Base-by-base conservation (phyloP, 2,329 filamentous ascomycete genomes). In the Pseudophaeomoniella oleicola region DNA sequence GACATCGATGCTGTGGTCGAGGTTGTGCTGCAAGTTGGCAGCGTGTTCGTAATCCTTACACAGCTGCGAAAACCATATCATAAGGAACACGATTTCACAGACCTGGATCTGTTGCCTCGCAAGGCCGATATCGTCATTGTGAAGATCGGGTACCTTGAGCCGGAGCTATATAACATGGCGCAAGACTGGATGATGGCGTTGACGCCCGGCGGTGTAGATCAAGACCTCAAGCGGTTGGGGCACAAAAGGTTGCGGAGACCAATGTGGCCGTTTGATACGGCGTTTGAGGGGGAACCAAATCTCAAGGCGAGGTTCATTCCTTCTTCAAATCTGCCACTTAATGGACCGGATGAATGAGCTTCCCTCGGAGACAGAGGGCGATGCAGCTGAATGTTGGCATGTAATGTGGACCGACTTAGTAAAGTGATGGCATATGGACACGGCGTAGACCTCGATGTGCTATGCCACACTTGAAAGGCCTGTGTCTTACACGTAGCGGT, bases 121-220 rank as follows among this genome's bases (percentile, higher is more conserved):
- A 44, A 54, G 3, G 59, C 61, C 1, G 64, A 68, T 42, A 60
- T 72, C 15, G 66, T 71, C 1, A 60, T 72, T 31, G 66, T 71
- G 16, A 71, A 72, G 49, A 72, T 72, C 32, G 68, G 68, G 12
- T 72, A 71, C 39, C 49, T 72, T 1, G 68, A 72, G 45, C 68
- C 68, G 3, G 62, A 72, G 44, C 50, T 71, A 3, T 69, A 68
- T 40, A 59, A 60, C 35, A 72, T 72, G 67, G 62, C 67, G 1
- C 55, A 54, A 5, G 66, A 64, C 37, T 72, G 67, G 68, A 69
- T 71, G 61, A 55, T 71, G 2, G 68, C 55, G 0, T 51, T 72
- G 12, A 71, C 67, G 0, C 67, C 67, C 0, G 68, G 67, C 0
- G 67, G 67, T 5, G 68, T 72, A 6, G 66, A 72, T 44, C 68